Conservation (phyloP, 2,329 filamentous ascomycete genomes). For the Diplodia corticola region DNA sequence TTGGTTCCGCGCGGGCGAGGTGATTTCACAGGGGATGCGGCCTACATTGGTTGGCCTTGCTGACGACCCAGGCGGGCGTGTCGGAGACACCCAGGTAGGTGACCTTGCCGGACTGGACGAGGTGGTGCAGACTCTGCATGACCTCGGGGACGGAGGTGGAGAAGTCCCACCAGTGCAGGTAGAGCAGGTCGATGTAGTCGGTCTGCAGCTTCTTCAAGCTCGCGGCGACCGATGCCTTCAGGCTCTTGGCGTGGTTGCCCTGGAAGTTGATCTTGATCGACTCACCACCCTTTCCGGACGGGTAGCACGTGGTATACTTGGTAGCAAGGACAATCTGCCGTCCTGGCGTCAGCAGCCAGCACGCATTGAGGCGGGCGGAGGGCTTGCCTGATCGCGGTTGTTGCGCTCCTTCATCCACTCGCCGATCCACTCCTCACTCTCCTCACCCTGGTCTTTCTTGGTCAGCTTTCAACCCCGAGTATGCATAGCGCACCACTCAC, state of each 20-base stretch:
- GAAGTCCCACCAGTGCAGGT: constrained; percentile 46
- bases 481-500: constrained; percentile 14
- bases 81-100: constrained; percentile 49
- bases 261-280: constrained; percentile 41
- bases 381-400: constrained; percentile 36
- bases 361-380: neutral
- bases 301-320: constrained; percentile 39
- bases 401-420: constrained; percentile 45
- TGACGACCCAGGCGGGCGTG: constrained; percentile 45
- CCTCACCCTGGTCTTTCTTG: constrained; percentile 32
- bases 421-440: constrained; percentile 47
- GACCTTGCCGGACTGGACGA: constrained; percentile 45
- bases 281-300: constrained; percentile 28
- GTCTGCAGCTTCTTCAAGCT: constrained; percentile 60
- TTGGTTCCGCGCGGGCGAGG: neutral
- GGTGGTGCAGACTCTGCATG: constrained; percentile 46
- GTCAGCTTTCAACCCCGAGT: neutral
- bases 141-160: constrained; percentile 46
- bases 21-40: no score
- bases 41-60: constrained; percentile 31
- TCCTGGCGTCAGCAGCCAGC: neutral
- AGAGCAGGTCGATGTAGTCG: constrained; percentile 62
- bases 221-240: constrained; percentile 41
- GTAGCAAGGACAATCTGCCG: constrained; percentile 45
- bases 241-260: constrained; percentile 43